phyloP scores from a whole-genome alignment of 148 eudicot species.

The Polygonum maritimum region DNA sequence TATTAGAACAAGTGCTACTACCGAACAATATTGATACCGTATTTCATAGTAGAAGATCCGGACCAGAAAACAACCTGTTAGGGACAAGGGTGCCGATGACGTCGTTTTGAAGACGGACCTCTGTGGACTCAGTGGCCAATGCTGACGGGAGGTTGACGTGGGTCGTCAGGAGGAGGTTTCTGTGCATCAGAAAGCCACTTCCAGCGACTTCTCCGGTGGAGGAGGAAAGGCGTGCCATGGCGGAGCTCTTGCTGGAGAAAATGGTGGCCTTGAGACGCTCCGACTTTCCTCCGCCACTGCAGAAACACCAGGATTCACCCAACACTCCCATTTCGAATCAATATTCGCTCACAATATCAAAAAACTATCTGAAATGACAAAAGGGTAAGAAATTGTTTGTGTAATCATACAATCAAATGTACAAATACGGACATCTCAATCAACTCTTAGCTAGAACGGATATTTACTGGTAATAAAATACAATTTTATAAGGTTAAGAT shows the following conservation, averaged over 20 bases:
- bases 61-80: conserved; percentile 37
- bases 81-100: conserved; percentile 69
- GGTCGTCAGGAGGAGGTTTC: conserved; percentile 68
- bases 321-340: conserved; percentile 39
- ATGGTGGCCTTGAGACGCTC: conserved; percentile 66
- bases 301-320: conserved; percentile 84
- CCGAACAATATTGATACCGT: too few relatives aligned
- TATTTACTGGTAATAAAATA: neutral
- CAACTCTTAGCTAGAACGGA: neutral
- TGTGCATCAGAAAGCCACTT: conserved; percentile 75
- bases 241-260: conserved; percentile 49
- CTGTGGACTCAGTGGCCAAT: conserved; percentile 60
- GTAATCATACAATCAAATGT: neutral
- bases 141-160: conserved; percentile 78
- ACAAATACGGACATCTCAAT: neutral
- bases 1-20: too few relatives aligned
- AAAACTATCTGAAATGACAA: neutral
- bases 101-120: conserved; percentile 72
- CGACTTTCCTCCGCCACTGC: conserved; percentile 86
- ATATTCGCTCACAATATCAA: neutral
- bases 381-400: neutral
- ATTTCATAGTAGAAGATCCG: too few relatives aligned
- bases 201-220: conserved; percentile 24
- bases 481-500: neutral
- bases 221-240: conserved; percentile 48